These are phyloP conservation scores for Apiospora koreana DNA, from an alignment of 2,329 filamentous ascomycete species.

Conservation along the genomic window DNA sequence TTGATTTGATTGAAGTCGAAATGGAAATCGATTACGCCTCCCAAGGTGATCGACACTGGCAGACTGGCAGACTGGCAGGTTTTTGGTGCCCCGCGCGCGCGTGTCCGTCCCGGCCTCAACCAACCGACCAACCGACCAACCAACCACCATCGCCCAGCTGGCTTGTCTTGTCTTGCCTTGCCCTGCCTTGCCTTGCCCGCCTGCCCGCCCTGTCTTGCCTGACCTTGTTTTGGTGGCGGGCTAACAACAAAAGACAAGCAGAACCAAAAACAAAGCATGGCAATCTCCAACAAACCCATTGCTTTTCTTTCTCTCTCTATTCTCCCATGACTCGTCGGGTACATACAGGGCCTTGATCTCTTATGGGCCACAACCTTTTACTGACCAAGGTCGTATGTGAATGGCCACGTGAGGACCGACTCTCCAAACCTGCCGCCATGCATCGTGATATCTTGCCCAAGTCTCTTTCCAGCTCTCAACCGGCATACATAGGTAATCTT, in stretches of 20 bases:
- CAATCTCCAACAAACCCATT: constrained; percentile 4
- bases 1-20: too few relatives aligned
- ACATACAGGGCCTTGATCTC: not conserved
- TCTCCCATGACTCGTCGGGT: not conserved
- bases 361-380: too few relatives aligned
- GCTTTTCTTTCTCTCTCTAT: not conserved
- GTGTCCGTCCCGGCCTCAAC: not conserved
- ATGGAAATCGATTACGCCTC: too few relatives aligned
- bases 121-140: not conserved
- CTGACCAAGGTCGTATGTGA: too few relatives aligned
- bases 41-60: not conserved
- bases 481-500: too few relatives aligned
- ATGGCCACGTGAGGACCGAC: too few relatives aligned
- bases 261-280: not conserved
- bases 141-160: not conserved
- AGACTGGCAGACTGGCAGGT: not conserved
- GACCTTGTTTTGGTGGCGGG: too few relatives aligned
- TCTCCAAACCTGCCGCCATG: too few relatives aligned
- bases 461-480: too few relatives aligned
- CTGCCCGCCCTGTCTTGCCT: not conserved
- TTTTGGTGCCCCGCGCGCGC: not conserved
- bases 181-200: too few relatives aligned
- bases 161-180: too few relatives aligned
- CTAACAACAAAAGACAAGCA: not conserved
- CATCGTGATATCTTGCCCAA: too few relatives aligned